These are phyloP conservation scores for Sindora glabra DNA, from an alignment of 306 rosid species.

Conservation along the genomic window DNA sequence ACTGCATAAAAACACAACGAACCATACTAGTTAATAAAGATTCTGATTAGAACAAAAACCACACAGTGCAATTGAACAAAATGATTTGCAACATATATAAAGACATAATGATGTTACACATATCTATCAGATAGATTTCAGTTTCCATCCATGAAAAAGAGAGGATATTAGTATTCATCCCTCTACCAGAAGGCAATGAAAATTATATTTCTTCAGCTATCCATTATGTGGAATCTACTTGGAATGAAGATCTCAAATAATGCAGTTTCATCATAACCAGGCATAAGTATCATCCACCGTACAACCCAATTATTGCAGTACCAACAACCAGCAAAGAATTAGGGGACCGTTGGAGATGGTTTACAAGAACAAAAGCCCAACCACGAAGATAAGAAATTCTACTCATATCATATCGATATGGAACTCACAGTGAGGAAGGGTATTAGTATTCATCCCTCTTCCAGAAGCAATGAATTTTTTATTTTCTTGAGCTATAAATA, in stretches of 20 bases:
- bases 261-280: neutral
- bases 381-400: neutral
- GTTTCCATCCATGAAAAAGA: neutral
- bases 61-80: neutral
- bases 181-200: neutral
- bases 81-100: neutral
- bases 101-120: no score
- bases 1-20: constrained; percentile 43
- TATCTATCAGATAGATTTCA: no score
- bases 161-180: neutral
- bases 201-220: neutral
- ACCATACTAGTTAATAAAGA: constrained; percentile 16
- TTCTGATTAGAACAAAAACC: neutral
- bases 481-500: neutral
- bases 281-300: neutral
- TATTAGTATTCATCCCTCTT: neutral
- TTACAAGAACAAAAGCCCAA: neutral
- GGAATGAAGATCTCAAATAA: neutral
- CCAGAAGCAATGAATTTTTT: neutral
- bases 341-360: neutral
- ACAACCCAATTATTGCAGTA: constrained; percentile 7
- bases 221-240: neutral
- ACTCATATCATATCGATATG: neutral
- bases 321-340: constrained; percentile 5
- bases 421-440: constrained; percentile 11